Base-by-base conservation (phyloP, 2,329 filamentous ascomycete species). In the Botrytis pseudocinerea region DNA sequence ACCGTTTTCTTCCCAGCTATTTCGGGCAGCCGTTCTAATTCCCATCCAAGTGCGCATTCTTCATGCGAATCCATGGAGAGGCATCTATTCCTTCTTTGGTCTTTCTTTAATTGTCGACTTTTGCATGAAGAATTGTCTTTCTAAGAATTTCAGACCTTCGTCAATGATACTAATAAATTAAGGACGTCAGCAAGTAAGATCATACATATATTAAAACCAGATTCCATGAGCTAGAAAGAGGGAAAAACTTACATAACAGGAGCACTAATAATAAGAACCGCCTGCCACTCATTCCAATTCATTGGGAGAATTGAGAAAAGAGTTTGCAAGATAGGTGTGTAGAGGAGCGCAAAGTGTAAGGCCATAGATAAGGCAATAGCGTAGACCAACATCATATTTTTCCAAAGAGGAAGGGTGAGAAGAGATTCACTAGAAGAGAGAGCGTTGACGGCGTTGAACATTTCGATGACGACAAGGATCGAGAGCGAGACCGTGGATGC, bases 361-460 rank as follows among this genome's bases (percentile, higher is more conserved):
- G 90, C 90, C 96, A 99, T 99, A 57, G 93, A 97, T 76, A 99
- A 85, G 18, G 88, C 87, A 80, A 99, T 97, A 75, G 96, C 97
- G 79, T 97, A 97, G 72, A 99, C 93, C 28, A 99, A 91, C 88
- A 97, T 96, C 92, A 97, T 96, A 85, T 99, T 99, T 81, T 95
- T 90, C 95, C 95, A 98, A n/a, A 99, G 86, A 16, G 95, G 95
- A 75, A 99, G 89, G 2, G 95, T 98, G 72, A 99, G 84, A 20
- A 99, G 90, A 25, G 93, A 97, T 84, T 99, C 96, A 82, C 93
- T 97, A 0, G 94, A 97, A 2, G 94, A 98, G 46, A 99, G 88
- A 0, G 95, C 96, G 81, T 99, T 99, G 92, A 98, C 95, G 78
- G 96, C 96, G 84, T 99, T 99, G 82, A 99, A 89, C 96, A 99